phyloP scores from a whole-genome alignment of 805 yeast species.

The Teunomyces lycoperdinae region DNA sequence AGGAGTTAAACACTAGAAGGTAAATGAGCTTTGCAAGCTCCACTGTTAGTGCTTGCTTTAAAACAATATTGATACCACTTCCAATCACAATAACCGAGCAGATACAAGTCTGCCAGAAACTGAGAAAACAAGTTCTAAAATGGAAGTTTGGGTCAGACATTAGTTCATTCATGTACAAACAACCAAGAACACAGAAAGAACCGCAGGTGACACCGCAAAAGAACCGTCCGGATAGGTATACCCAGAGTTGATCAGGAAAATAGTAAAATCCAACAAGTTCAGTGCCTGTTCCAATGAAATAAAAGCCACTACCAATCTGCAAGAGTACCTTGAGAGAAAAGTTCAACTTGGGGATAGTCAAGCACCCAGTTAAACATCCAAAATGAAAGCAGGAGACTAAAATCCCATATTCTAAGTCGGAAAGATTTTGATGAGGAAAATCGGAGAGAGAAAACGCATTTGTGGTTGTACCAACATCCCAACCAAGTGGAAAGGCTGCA shows the following conservation, averaged over 20 bases:
- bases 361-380: constrained; percentile 22
- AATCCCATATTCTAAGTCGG: constrained; percentile 15
- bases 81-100: constrained; percentile 25
- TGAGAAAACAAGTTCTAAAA: constrained; percentile 15
- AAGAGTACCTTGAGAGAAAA: constrained; percentile 14
- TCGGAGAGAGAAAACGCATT: constrained; percentile 10
- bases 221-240: constrained; percentile 17
- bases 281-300: constrained; percentile 16
- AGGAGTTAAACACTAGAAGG: constrained; percentile 5
- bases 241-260: constrained; percentile 6
- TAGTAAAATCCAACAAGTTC: constrained; percentile 9
- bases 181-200: constrained; percentile 19
- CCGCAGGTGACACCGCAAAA: constrained; percentile 25
- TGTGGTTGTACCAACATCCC: constrained; percentile 26
- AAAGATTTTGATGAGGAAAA: constrained; percentile 10
- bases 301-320: constrained; percentile 12
- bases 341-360: constrained; percentile 9
- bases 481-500: constrained; percentile 23
- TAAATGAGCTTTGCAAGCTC: constrained; percentile 5
- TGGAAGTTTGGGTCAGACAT: constrained; percentile 9
- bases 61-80: constrained; percentile 9
- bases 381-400: constrained; percentile 22
- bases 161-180: constrained; percentile 20
- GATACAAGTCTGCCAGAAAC: constrained; percentile 21
- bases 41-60: neutral